These are phyloP conservation scores for Debaryomyces udenii DNA, from an alignment of 1,139 yeast species.

Conservation along the genomic window DNA sequence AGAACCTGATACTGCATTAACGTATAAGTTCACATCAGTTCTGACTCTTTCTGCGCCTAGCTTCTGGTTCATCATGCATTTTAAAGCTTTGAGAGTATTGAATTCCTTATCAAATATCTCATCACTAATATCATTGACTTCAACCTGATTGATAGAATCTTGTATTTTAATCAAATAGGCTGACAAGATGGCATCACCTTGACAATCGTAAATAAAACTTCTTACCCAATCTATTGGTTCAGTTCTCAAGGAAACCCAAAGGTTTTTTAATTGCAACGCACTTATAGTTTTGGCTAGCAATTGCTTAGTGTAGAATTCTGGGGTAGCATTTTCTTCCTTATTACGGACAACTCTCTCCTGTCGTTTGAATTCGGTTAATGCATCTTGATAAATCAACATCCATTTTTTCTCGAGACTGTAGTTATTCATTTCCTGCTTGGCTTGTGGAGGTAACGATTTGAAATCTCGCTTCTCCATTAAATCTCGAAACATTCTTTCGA, in stretches of 20 bases:
- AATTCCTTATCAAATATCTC: constrained; percentile 53
- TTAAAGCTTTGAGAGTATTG: constrained; percentile 49
- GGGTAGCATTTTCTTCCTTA: constrained; percentile 53
- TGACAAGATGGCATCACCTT: constrained; percentile 83
- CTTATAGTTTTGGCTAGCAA: constrained; percentile 72
- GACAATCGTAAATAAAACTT: constrained; percentile 70
- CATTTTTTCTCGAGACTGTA: constrained; percentile 83
- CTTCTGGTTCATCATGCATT: constrained; percentile 52
- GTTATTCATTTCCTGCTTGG: constrained; percentile 75
- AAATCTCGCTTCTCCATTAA: constrained; percentile 84
- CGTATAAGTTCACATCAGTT: constrained; percentile 45
- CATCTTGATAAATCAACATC: constrained; percentile 89
- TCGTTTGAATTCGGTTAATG: constrained; percentile 71
- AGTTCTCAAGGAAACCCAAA: constrained; percentile 90
- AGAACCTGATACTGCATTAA: constrained; percentile 48
- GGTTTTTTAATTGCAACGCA: constrained; percentile 71
- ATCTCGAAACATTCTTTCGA: constrained; percentile 66
- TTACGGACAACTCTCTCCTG: constrained; percentile 40
- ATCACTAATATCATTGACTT: constrained; percentile 43
- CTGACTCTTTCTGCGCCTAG: constrained; percentile 46
- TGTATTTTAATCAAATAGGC: constrained; percentile 43
- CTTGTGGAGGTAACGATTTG: constrained; percentile 74
- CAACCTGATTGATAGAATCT: constrained; percentile 37
- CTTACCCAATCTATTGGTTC: constrained; percentile 93
- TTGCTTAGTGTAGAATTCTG: constrained; percentile 77